Base-by-base conservation (phyloP, 257 asterid species). In the Solanum gandarillasii region DNA sequence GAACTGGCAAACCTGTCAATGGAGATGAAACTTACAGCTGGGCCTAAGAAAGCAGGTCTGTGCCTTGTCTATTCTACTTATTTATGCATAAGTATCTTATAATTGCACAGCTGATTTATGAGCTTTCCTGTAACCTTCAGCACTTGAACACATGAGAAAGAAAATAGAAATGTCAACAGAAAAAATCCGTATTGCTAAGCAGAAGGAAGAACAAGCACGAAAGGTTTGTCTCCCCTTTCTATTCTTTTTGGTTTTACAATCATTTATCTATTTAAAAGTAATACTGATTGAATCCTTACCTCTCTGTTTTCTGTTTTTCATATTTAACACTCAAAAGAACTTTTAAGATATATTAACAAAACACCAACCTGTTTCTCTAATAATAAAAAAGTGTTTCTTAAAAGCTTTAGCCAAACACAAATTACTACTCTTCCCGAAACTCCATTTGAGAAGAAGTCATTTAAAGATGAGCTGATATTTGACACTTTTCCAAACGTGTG, bases 1-100 rank as follows among this genome's bases (percentile, higher is more conserved):
- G 99, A 97, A 94, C 88, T 95, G 84, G 88, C 92, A 23, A 94
- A 93, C 88, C 98, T 96, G 88, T 83, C 91, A 18, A 94, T 97
- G 98, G 98, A 95, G 93, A 93, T 96, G 98, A 97, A 96, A 93
- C 99, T 97, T 84, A 95, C 99, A 41, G 93, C 99, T 75, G 99
- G 98, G 73, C 99, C 99, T 81, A 96, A 96, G 92, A 97, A 96
- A 92, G 99, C 98, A 87, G 95, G 96, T 93, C 83, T 65, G 67
- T 78, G 41, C 82, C 72, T 78, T 86, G 52, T 20, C 52, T n/a
- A 87, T 84, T 52, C 88, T 70, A 35, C 65, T 90, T 75, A 41
- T 85, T 84, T 60, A 31, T 43, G 70, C 25, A 43, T 86, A 18
- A n/a, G 38, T 83, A 36, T 68, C 38, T 23, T 60, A 87, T 38